phyloP scores from a whole-genome alignment of 1,284 basidiomycete species.

The Malassezia arunalokei region DNA sequence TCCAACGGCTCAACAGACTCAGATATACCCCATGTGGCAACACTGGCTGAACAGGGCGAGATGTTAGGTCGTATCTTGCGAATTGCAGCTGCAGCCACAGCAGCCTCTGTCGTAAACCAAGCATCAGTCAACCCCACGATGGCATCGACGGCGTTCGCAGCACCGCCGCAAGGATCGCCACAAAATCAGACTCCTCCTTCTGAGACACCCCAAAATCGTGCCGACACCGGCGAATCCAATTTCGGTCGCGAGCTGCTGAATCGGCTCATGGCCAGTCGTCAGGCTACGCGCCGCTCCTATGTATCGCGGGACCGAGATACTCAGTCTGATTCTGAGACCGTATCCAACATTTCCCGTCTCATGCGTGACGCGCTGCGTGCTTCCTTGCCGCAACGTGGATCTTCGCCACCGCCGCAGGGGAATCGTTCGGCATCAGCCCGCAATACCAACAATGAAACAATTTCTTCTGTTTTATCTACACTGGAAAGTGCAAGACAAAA shows the following conservation, averaged over 20 bases:
- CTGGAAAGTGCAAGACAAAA: slow-evolving; percentile 26
- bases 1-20: not conserved
- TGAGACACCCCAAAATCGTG: not conserved
- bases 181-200: not conserved
- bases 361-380: slow-evolving; percentile 16
- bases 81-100: slow-evolving; percentile 40
- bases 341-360: slow-evolving; percentile 15
- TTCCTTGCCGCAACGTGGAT: not conserved
- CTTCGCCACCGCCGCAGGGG: not conserved
- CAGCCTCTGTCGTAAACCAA: slow-evolving; percentile 35
- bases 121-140: not conserved
- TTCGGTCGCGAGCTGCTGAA: slow-evolving; percentile 20
- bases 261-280: slow-evolving; percentile 7
- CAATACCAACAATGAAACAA: not conserved
- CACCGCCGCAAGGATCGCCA: not conserved
- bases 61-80: slow-evolving; percentile 39
- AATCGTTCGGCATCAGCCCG: not conserved
- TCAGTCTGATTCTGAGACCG: slow-evolving; percentile 3
- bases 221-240: not conserved
- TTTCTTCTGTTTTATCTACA: slow-evolving; percentile 2
- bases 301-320: not conserved
- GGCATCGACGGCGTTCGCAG: not conserved
- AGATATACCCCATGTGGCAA: slow-evolving; percentile 26
- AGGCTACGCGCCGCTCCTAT: not conserved
- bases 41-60: slow-evolving; percentile 39